Conservation (phyloP, 176 grass and related monocot species). For the Poa pratensis region DNA sequence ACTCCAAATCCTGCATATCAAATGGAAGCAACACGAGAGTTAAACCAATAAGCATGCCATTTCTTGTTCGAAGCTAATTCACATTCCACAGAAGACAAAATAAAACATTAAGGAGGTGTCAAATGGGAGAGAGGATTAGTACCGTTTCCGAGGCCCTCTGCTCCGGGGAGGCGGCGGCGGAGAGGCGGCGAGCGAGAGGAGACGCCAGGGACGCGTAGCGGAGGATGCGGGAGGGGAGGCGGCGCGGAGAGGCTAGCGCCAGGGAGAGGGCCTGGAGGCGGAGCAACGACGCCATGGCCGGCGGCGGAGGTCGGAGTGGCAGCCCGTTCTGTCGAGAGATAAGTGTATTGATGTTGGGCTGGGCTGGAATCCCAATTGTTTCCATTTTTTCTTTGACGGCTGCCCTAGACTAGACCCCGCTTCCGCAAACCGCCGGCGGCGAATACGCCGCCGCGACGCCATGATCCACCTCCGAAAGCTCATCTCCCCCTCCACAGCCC, state of each 20-base stretch:
- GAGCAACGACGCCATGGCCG: conserved; percentile 54
- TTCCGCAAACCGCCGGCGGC: background rate
- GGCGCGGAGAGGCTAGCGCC: background rate
- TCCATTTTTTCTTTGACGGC: too few species aligned
- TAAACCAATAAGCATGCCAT: background rate
- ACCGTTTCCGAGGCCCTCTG: conserved; percentile 39
- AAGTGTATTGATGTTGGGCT: background rate
- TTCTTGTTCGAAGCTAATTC: background rate
- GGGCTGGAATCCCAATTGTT: background rate
- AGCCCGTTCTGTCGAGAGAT: background rate
- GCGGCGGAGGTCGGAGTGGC: background rate
- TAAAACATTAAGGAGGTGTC: too few species aligned
- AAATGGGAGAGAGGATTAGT: conserved; percentile 15
- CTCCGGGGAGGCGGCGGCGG: conserved; percentile 36
- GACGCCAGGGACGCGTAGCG: background rate
- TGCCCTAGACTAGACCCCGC: background rate
- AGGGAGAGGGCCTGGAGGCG: conserved; percentile 41
- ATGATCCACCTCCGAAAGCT: conserved; percentile 1
- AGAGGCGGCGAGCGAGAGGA: conserved; percentile 24
- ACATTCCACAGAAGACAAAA: background rate
- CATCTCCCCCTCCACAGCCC: background rate
- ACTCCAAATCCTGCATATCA: conserved; percentile 61
- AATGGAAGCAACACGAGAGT: conserved; percentile 22
- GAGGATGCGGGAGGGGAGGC: background rate
- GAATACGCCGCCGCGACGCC: background rate